Evolutionary conservation across 202 grass and related monocot species (phyloP).

Genomic region (Setaria viridis): DNA sequence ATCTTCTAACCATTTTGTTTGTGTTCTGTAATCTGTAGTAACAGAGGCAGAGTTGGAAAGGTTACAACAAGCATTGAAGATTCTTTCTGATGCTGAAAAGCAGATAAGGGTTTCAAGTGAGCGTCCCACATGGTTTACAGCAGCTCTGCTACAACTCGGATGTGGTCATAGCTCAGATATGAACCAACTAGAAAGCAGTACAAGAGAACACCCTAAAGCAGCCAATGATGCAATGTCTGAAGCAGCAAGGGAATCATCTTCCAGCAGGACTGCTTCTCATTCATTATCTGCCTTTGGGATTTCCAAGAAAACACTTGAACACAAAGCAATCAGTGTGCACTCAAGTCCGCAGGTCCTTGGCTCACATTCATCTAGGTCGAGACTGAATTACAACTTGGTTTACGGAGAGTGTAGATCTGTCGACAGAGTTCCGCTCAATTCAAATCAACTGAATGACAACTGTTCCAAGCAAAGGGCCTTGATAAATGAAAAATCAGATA

Average conservation of each 20-base stretch:
- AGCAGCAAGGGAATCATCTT: constrained; percentile 41
- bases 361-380: constrained; percentile 53
- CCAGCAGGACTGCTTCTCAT: constrained; percentile 47
- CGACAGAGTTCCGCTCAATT: constrained; percentile 35
- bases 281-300: constrained; percentile 37
- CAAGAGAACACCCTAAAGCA: constrained; percentile 51
- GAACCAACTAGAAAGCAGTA: constrained; percentile 48
- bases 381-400: constrained; percentile 36
- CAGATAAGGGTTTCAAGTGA: constrained; percentile 85
- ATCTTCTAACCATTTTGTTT: constrained; percentile 24
- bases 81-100: constrained; percentile 92
- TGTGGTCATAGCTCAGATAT: constrained; percentile 59
- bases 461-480: constrained; percentile 39
- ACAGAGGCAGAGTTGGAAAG: constrained; percentile 78
- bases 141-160: constrained; percentile 79
- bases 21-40: constrained; percentile 62
- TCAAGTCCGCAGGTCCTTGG: constrained; percentile 41
- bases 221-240: constrained; percentile 47
- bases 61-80: constrained; percentile 79
- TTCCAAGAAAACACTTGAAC: constrained; percentile 43
- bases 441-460: constrained; percentile 37
- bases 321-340: constrained; percentile 32
- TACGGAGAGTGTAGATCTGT: constrained; percentile 53
- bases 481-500: constrained; percentile 50
- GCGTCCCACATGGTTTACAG: constrained; percentile 84